Conservation (phyloP, 164 flowering plant species). For the Macadamia integrifolia region DNA sequence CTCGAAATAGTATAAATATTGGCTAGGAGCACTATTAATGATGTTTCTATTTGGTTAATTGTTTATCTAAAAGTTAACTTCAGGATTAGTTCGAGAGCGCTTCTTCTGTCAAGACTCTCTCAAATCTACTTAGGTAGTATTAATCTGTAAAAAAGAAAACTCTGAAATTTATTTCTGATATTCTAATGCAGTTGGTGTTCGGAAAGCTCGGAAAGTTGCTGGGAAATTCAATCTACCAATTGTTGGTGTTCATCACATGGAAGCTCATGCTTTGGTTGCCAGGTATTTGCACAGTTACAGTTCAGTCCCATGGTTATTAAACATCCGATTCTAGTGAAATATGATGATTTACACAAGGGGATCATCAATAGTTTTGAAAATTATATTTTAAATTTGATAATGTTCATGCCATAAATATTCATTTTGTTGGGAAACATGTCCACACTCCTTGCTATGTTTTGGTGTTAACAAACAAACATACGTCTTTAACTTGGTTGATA, state of each 20-base stretch:
- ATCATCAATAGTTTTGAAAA: no score
- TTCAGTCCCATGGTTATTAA: neutral
- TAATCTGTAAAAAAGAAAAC: neutral
- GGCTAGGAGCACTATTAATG: no score
- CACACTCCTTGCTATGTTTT: no score
- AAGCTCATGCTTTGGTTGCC: conserved; percentile 94
- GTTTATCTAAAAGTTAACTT: neutral
- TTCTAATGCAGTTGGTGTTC: conserved; percentile 75
- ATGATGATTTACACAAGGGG: no score
- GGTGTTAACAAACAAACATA: no score
- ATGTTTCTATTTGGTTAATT: neutral
- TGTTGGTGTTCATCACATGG: conserved; percentile 94
- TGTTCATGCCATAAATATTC: no score
- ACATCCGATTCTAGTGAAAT: no score
- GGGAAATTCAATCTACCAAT: conserved; percentile 62
- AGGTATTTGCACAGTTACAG: conserved; percentile 43
- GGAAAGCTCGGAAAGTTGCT: conserved; percentile 77
- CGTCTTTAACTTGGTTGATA: no score
- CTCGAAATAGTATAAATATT: no score
- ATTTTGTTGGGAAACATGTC: no score
- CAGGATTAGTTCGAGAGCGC: no score
- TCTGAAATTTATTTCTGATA: conserved; percentile 2
- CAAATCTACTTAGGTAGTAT: neutral
- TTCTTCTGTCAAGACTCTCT: neutral
- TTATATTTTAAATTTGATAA: no score